These are phyloP conservation scores for Aphanomyces euteiches DNA, from an alignment of 352 stramenopile species.

Conservation along the genomic window DNA sequence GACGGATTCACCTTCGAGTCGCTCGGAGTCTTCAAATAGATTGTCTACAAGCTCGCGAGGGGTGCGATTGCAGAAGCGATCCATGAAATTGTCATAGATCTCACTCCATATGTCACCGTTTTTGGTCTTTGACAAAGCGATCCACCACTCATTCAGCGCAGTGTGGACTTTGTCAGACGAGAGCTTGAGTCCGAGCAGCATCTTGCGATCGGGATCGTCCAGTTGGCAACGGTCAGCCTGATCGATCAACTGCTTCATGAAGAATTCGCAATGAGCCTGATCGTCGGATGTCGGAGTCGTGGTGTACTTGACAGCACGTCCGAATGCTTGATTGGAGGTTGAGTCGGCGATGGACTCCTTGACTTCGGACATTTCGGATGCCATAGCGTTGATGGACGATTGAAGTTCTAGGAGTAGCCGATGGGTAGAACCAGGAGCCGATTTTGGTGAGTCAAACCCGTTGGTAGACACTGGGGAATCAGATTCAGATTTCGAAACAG, in stretches of 20 bases:
- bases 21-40: not conserved
- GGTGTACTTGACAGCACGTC: not conserved
- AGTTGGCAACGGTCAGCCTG: not conserved
- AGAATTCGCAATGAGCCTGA: slow-evolving; percentile 4
- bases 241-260: not conserved
- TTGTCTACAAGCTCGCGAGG: not conserved
- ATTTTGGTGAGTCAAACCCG: no score
- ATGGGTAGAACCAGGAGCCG: no score
- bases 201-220: not conserved
- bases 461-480: no score
- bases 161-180: not conserved
- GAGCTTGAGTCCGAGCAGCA: not conserved
- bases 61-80: not conserved
- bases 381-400: no score
- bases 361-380: no score
- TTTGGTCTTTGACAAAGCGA: not conserved
- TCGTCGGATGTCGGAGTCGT: not conserved
- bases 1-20: not conserved
- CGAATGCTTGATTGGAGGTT: not conserved
- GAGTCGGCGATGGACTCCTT: no score
- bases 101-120: not conserved
- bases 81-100: not conserved
- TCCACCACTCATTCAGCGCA: not conserved
- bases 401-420: no score
- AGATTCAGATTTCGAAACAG: no score